Conservation (phyloP, 2,329 filamentous ascomycete genomes). For the Xylariaceae sp. region DNA sequence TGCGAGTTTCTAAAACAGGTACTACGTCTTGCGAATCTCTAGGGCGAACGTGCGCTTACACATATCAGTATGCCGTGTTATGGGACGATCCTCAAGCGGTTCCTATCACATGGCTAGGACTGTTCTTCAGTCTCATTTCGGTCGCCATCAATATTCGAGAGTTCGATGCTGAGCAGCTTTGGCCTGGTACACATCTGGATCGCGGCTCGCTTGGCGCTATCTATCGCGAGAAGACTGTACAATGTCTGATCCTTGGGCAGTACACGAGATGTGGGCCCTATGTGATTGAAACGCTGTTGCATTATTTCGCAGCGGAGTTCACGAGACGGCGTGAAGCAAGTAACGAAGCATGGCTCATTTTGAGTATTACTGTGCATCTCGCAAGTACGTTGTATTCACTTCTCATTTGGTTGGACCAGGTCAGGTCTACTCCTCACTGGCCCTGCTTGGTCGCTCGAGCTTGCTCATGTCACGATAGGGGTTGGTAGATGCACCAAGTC, state of each 20-base stretch:
- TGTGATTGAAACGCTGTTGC: slow-evolving; percentile 37
- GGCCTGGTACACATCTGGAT: slow-evolving; percentile 1
- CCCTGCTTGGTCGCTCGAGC: no score
- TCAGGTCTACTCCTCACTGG: no score
- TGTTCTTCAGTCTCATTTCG: slow-evolving; percentile 43
- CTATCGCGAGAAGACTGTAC: slow-evolving; percentile 31
- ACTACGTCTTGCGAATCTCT: neutral
- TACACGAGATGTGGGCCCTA: slow-evolving; percentile 42
- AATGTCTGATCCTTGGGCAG: slow-evolving; percentile 35
- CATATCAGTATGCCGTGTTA: slow-evolving; percentile 39
- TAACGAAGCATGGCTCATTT: slow-evolving; percentile 34
- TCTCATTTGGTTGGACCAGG: neutral
- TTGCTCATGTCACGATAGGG: neutral
- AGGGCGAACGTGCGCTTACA: slow-evolving; percentile 3
- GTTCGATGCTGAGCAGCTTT: slow-evolving; percentile 10
- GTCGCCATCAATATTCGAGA: slow-evolving; percentile 31
- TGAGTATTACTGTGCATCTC: slow-evolving; percentile 31
- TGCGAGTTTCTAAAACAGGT: slow-evolving; percentile 29
- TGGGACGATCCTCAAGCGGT: slow-evolving; percentile 37
- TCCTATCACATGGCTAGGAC: slow-evolving; percentile 42
- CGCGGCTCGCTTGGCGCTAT: slow-evolving; percentile 9
- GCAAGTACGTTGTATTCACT: slow-evolving; percentile 18
- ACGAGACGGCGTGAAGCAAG: slow-evolving; percentile 30
- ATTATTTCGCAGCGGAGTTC: slow-evolving; percentile 34
- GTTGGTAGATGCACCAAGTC: neutral